Percentiles rank a stretch among this genome's conserved stretches.
phyloP scores from a whole-genome alignment of 331 rosid genomes.

The Prunus yedoensis region DNA sequence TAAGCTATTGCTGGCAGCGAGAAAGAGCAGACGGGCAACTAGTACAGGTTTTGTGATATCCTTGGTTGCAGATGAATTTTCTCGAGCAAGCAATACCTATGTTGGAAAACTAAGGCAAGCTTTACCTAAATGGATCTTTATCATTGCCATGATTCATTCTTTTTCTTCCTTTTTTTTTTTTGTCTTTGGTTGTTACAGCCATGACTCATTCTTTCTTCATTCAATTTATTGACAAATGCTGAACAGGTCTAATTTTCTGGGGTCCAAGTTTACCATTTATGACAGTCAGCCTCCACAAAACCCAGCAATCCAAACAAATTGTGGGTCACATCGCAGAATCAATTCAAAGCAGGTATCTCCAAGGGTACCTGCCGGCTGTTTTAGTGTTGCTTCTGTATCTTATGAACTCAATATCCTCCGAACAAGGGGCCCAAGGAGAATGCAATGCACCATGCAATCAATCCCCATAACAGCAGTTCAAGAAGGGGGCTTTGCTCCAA shows the following conservation, averaged over 20 bases:
- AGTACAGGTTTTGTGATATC: conserved; percentile 68
- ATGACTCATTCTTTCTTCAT: conserved; percentile 5
- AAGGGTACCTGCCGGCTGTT: conserved; percentile 45
- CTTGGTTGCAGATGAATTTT: conserved; percentile 65
- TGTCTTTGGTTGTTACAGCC: background rate
- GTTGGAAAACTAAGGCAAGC: conserved; percentile 72
- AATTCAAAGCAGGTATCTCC: conserved; percentile 57
- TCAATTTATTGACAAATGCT: conserved; percentile 24
- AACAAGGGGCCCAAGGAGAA: conserved; percentile 88
- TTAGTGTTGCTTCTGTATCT: conserved; percentile 55
- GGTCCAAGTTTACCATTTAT: conserved; percentile 65
- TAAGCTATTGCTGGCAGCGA: conserved; percentile 73
- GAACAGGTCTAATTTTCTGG: conserved; percentile 79
- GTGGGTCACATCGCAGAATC: conserved; percentile 45
- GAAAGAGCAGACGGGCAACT: conserved; percentile 66
- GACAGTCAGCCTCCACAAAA: conserved; percentile 60
- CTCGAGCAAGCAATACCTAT: conserved; percentile 52
- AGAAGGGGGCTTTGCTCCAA: conserved; percentile 77
- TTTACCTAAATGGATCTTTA: conserved; percentile 6
- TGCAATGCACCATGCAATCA: conserved; percentile 72
- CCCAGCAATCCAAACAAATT: conserved; percentile 42
- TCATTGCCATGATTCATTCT: conserved; percentile 9
- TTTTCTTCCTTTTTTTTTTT: background rate
- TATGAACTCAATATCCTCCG: conserved; percentile 85
- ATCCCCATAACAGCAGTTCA: conserved; percentile 67